These are phyloP conservation scores for Trichosporon asahii DNA, from an alignment of 1,284 basidiomycete genomes.

Conservation along the genomic window DNA sequence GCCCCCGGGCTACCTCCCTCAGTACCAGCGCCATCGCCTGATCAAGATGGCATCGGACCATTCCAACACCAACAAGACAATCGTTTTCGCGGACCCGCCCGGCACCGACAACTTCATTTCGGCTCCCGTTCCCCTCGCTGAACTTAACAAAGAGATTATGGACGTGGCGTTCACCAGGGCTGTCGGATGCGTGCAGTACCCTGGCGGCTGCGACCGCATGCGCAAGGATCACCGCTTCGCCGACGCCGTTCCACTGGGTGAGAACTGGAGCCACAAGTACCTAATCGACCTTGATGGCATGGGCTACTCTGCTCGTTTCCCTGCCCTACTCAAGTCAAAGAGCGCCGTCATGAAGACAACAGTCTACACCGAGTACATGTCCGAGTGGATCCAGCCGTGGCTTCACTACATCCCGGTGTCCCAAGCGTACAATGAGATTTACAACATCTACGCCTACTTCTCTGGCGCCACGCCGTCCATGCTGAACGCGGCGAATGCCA, in stretches of 20 bases:
- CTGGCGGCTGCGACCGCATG: constrained; percentile 73
- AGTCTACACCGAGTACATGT: constrained; percentile 84
- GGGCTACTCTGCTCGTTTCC: constrained; percentile 87
- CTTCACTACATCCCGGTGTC: constrained; percentile 90
- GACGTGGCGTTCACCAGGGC: constrained; percentile 82
- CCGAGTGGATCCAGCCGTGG: constrained; percentile 58
- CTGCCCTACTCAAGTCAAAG: constrained; percentile 66
- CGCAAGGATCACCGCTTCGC: constrained; percentile 68
- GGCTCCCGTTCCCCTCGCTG: constrained; percentile 60
- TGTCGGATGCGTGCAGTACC: constrained; percentile 65
- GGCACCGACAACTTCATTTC: constrained; percentile 60
- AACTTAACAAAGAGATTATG: constrained; percentile 76
- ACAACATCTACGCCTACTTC: constrained; percentile 87
- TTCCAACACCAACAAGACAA: constrained; percentile 60
- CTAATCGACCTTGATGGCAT: constrained; percentile 87
- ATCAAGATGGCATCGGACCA: constrained; percentile 70
- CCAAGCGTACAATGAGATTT: constrained; percentile 78
- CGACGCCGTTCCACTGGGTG: constrained; percentile 71
- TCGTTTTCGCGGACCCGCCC: constrained; percentile 72
- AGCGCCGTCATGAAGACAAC: constrained; percentile 85
- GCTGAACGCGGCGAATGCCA: constrained; percentile 56
- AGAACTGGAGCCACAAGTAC: constrained; percentile 90
- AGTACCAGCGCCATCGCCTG: constrained; percentile 87
- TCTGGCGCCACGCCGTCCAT: constrained; percentile 69
- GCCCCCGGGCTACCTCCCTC: constrained; percentile 74